Evolutionary conservation across 2,329 filamentous ascomycete genomes (phyloP).

Genomic region (Ceratocystis destructans): DNA sequence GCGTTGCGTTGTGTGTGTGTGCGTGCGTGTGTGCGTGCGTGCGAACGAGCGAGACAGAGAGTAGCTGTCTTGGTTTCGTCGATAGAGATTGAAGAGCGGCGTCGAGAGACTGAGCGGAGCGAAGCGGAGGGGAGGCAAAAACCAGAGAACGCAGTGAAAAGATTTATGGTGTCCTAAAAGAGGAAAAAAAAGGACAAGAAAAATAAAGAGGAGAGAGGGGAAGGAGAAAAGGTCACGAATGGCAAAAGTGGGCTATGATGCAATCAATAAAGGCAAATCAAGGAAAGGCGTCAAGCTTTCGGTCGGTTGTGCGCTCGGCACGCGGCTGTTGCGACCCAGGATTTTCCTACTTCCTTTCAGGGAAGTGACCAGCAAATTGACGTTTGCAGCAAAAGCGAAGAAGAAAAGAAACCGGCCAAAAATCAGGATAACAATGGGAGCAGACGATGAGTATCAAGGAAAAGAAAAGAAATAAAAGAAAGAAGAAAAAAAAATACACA

Average conservation of each 20-base stretch:
- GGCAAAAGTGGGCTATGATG: not conserved
- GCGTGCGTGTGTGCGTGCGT: too few relatives aligned
- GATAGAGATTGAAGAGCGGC: not conserved
- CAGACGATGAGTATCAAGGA: too few relatives aligned
- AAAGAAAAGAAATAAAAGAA: not conserved
- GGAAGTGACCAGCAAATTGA: not conserved
- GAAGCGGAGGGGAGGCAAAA: not conserved
- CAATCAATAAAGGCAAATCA: not conserved
- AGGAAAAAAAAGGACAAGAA: not conserved
- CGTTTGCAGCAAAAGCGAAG: not conserved
- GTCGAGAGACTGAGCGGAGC: not conserved
- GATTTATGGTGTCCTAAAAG: not conserved
- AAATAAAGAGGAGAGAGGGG: not conserved
- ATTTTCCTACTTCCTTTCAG: not conserved
- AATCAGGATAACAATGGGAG: not conserved
- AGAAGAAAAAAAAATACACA: not conserved
- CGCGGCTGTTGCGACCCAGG: slow-evolving; percentile 7
- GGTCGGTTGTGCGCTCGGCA: slow-evolving; percentile 7
- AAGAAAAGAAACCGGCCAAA: not conserved
- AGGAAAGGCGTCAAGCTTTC: not conserved
- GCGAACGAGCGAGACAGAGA: too few relatives aligned
- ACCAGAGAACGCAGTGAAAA: not conserved
- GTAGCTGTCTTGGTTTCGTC: not conserved
- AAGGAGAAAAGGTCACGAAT: not conserved
- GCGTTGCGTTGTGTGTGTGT: too few relatives aligned